Percentiles rank a stretch among this genome's conserved stretches.
phyloP scores from a whole-genome alignment of 1,284 basidiomycete genomes.

The Cryptococcus sp. region DNA sequence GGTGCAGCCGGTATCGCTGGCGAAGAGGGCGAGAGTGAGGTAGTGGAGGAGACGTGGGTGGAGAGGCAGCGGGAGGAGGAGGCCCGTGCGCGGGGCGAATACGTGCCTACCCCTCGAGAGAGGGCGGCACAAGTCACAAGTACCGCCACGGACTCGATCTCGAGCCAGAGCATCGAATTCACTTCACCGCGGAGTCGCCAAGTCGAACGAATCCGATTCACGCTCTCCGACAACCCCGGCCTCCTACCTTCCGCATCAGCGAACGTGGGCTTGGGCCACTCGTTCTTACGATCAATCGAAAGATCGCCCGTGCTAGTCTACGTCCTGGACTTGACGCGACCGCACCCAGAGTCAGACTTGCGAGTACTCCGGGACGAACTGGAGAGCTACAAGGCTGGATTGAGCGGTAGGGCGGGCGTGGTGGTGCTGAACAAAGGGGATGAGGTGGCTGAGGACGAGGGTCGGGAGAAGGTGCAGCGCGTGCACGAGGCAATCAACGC shows the following conservation, averaged over 20 bases:
- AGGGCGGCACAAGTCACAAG: background rate
- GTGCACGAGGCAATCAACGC: constrained; percentile 33
- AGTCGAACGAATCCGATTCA: constrained; percentile 77
- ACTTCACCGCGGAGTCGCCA: background rate
- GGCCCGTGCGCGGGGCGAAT: constrained; percentile 32
- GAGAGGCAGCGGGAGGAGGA: constrained; percentile 61
- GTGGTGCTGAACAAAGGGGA: constrained; percentile 97
- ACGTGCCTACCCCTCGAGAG: constrained; percentile 22
- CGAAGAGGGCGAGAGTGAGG: constrained; percentile 39
- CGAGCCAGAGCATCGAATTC: background rate
- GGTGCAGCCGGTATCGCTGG: background rate
- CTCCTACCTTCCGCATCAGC: constrained; percentile 81
- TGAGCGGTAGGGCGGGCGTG: constrained; percentile 72
- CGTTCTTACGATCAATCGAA: constrained; percentile 91
- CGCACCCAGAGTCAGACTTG: constrained; percentile 75
- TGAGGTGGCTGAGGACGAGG: constrained; percentile 58
- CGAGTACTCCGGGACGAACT: constrained; percentile 72
- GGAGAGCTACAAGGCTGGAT: constrained; percentile 77
- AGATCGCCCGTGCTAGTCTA: constrained; percentile 86
- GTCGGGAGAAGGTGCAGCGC: constrained; percentile 52
- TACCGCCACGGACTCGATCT: background rate
- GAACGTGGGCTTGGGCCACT: constrained; percentile 90
- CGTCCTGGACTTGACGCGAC: constrained; percentile 79
- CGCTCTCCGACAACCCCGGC: constrained; percentile 96
- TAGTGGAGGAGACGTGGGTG: constrained; percentile 68